Conservation (phyloP, 192 early-diverging fungal species). For the Funneliformis mosseae region DNA sequence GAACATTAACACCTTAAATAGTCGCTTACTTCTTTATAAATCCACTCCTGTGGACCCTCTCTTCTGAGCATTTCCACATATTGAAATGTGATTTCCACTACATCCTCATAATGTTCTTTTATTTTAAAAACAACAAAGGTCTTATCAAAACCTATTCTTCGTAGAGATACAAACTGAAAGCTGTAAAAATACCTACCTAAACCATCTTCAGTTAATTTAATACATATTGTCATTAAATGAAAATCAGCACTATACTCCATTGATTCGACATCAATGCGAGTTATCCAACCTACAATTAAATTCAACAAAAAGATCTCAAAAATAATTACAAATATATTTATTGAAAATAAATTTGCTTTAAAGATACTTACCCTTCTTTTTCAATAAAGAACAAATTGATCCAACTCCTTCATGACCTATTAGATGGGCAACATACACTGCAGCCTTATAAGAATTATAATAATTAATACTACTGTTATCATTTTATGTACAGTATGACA, state of each 20-base stretch:
- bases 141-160: not conserved
- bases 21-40: slow-evolving; percentile 73
- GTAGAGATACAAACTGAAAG: no score
- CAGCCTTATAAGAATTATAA: slow-evolving; percentile 54
- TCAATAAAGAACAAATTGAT: slow-evolving; percentile 82
- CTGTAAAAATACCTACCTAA: no score
- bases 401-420: slow-evolving; percentile 92
- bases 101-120: slow-evolving; percentile 70
- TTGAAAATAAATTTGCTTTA: no score
- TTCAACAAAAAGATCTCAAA: not conserved
- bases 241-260: slow-evolving; percentile 64
- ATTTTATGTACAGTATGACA: not conserved
- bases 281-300: slow-evolving; percentile 66
- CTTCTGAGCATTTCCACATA: slow-evolving; percentile 83
- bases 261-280: slow-evolving; percentile 57
- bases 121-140: not conserved
- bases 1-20: not conserved
- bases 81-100: slow-evolving; percentile 80
- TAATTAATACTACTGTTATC: not conserved
- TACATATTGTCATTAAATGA: slow-evolving; percentile 80
- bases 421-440: slow-evolving; percentile 80
- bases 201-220: slow-evolving; percentile 86
- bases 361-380: slow-evolving; percentile 57
- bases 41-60: slow-evolving; percentile 72
- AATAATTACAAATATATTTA: no score